Percentiles rank a stretch among this genome's conserved stretches.
These are phyloP conservation scores for Pezicula carpinea DNA, from an alignment of 2,329 filamentous ascomycete species.

Conservation along the genomic window DNA sequence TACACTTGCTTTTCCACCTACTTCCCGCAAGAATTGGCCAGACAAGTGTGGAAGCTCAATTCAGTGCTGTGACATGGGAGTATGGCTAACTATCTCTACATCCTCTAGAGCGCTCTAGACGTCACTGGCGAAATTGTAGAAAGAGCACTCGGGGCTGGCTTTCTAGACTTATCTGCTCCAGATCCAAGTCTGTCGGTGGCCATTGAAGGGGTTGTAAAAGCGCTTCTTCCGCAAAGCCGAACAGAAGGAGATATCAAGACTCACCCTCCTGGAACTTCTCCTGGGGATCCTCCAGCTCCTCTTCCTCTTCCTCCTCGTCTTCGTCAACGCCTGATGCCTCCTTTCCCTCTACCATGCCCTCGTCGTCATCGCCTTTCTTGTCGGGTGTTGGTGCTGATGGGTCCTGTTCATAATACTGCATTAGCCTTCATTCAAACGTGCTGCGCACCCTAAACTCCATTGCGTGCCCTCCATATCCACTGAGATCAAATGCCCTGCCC, in stretches of 20 bases:
- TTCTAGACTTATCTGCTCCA: neutral
- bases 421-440: neutral
- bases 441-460: neutral
- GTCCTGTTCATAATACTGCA: slow-evolving; percentile 10
- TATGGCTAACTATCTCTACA: no score
- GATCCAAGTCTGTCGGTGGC: neutral
- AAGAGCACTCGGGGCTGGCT: no score
- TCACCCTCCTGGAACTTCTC: slow-evolving; percentile 87
- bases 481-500: neutral
- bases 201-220: neutral
- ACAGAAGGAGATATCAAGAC: slow-evolving; percentile 33
- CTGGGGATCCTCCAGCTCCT: slow-evolving; percentile 81
- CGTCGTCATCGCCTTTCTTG: slow-evolving; percentile 32
- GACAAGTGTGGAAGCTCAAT: no score
- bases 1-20: no score
- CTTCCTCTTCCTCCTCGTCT: slow-evolving; percentile 53
- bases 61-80: no score
- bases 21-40: no score
- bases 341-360: slow-evolving; percentile 38
- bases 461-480: neutral
- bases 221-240: neutral
- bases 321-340: slow-evolving; percentile 42
- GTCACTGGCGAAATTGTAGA: no score
- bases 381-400: slow-evolving; percentile 10
- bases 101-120: no score